These are phyloP conservation scores for Fraxinus nigra DNA, from an alignment of 305 asterid genomes.

Conservation along the genomic window DNA sequence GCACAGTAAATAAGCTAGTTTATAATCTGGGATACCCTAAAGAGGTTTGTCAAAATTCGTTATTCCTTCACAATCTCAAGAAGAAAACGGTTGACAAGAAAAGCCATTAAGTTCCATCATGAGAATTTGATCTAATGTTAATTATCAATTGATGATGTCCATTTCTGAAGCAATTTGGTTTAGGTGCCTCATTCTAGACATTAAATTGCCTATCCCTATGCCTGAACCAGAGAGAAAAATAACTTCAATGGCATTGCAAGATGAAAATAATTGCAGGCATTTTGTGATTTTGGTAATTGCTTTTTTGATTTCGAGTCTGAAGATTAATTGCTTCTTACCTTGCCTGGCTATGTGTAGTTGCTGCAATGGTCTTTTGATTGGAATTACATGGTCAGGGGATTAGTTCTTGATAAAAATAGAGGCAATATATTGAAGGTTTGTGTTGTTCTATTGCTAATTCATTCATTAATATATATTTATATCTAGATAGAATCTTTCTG, in stretches of 20 bases:
- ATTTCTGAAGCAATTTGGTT: slow-evolving; percentile 1
- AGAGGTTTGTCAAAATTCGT: slow-evolving; percentile 53
- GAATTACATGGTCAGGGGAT: slow-evolving; percentile 98
- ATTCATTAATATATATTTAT: background rate
- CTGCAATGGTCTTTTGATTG: slow-evolving; percentile 79
- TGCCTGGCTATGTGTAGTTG: slow-evolving; percentile 51
- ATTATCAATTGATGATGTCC: background rate
- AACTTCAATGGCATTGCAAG: background rate
- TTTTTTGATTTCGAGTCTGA: slow-evolving; percentile 15
- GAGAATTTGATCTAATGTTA: slow-evolving; percentile 8
- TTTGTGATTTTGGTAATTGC: slow-evolving; percentile 11
- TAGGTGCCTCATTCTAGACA: slow-evolving; percentile 8
- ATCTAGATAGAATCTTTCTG: background rate
- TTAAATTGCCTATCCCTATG: background rate
- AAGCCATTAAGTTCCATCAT: slow-evolving; percentile 16
- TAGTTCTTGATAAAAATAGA: slow-evolving; percentile 90
- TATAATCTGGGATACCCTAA: slow-evolving; percentile 77
- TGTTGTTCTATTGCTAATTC: slow-evolving; percentile 10
- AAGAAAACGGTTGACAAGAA: slow-evolving; percentile 15
- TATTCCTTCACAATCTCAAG: background rate
- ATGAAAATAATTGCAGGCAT: background rate
- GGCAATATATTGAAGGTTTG: slow-evolving; percentile 95
- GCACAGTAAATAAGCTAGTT: slow-evolving; percentile 88
- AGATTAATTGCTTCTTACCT: slow-evolving; percentile 20
- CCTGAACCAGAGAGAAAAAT: slow-evolving; percentile 12